These are phyloP conservation scores for Trichocladium antarcticum DNA, from an alignment of 495 filamentous ascomycete genomes.

Conservation along the genomic window DNA sequence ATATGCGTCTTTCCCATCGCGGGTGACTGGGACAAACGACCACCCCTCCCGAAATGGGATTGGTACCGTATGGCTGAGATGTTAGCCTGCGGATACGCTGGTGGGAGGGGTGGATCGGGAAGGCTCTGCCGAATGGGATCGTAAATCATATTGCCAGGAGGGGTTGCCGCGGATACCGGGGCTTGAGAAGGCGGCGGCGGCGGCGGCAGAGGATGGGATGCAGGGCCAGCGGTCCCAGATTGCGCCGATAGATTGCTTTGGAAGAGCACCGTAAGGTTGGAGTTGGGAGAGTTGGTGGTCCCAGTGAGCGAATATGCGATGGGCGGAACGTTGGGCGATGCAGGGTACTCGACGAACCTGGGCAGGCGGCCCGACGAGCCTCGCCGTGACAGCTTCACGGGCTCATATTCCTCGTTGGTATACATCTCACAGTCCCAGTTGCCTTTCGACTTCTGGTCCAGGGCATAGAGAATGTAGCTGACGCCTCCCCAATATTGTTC, in stretches of 20 bases:
- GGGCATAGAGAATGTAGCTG: conserved; percentile 71
- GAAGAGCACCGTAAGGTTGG: conserved; percentile 63
- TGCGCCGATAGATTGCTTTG: conserved; percentile 33
- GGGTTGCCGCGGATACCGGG: conserved; percentile 32
- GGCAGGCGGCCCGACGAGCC: conserved; percentile 30
- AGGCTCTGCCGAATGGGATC: conserved; percentile 43
- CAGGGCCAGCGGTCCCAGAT: conserved; percentile 10
- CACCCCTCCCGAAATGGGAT: conserved; percentile 15
- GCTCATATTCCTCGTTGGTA: conserved; percentile 67
- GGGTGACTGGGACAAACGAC: conserved; percentile 19
- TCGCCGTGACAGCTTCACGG: conserved; percentile 44
- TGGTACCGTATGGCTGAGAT: conserved; percentile 35
- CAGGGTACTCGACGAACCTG: conserved; percentile 25
- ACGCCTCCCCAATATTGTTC: conserved; percentile 75
- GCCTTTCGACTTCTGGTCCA: conserved; percentile 80
- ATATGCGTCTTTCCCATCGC: conserved; percentile 27
- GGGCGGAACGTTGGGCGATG: conserved; percentile 38
- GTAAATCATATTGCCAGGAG: conserved; percentile 41
- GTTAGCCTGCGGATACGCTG: conserved; percentile 38
- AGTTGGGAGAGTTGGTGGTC: conserved; percentile 69
- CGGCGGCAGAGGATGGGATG: conserved; percentile 1
- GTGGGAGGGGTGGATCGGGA: conserved; percentile 34
- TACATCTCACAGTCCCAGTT: conserved; percentile 72
- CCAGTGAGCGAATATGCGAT: conserved; percentile 72
- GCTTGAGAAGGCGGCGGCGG: conserved; percentile 14